Conservation (phyloP, 345 rosid species). For the Hypericum androsaemum region DNA sequence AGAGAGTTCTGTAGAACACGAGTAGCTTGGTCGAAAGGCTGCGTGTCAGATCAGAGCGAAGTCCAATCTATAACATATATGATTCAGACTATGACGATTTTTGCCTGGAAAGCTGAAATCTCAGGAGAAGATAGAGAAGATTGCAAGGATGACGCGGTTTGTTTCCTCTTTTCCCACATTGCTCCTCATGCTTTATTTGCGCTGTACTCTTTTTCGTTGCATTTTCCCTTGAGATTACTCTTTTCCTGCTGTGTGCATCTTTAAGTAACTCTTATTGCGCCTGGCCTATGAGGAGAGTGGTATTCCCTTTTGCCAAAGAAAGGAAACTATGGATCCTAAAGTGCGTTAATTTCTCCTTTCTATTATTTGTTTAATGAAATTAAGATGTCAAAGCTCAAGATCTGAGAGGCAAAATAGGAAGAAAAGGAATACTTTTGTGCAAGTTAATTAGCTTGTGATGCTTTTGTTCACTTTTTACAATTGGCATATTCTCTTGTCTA, state of each 20-base stretch:
- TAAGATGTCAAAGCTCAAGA: too few relatives aligned
- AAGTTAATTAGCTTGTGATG: too few relatives aligned
- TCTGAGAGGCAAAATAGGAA: too few relatives aligned
- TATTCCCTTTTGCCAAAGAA: too few relatives aligned
- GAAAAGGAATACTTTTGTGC: too few relatives aligned
- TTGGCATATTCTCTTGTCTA: too few relatives aligned
- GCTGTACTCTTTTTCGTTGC: background rate
- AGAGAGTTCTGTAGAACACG: slow-evolving; percentile 48
- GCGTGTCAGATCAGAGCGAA: slow-evolving; percentile 74
- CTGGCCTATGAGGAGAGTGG: too few relatives aligned
- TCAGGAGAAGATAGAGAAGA: slow-evolving; percentile 54
- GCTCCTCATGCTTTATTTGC: background rate
- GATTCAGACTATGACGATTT: slow-evolving; percentile 91
- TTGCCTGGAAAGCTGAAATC: slow-evolving; percentile 33
- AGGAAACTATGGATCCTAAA: too few relatives aligned
- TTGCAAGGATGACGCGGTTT: slow-evolving; percentile 73
- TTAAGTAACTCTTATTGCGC: background rate
- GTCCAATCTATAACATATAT: slow-evolving; percentile 75
- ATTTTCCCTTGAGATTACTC: background rate
- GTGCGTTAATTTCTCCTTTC: too few relatives aligned
- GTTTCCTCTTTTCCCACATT: slow-evolving; percentile 13
- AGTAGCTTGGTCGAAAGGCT: slow-evolving; percentile 98
- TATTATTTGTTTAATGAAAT: too few relatives aligned
- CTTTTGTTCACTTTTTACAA: too few relatives aligned
- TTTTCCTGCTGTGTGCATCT: background rate